phyloP scores from a whole-genome alignment of 345 rosid species.

The Physaria fendleri region DNA sequence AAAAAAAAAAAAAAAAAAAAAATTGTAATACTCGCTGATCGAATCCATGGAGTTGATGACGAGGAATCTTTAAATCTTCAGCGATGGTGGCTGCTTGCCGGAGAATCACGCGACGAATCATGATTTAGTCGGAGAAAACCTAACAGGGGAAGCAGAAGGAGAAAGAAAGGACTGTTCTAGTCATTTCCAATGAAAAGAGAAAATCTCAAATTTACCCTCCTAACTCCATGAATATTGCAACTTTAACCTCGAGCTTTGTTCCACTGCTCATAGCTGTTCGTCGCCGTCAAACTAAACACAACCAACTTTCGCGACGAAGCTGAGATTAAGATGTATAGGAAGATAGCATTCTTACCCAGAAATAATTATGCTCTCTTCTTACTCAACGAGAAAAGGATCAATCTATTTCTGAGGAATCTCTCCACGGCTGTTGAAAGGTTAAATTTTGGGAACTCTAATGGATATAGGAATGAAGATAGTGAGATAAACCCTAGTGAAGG shows the following conservation, averaged over 20 bases:
- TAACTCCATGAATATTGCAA: no score
- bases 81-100: not conserved
- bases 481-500: slow-evolving; percentile 22
- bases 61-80: not conserved
- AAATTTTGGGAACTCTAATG: slow-evolving; percentile 29
- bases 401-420: slow-evolving; percentile 23
- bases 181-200: no score
- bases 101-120: slow-evolving; percentile 19
- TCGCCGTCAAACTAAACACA: slow-evolving; percentile 8
- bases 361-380: slow-evolving; percentile 25
- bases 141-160: no score
- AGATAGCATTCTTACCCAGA: slow-evolving; percentile 28
- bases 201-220: no score
- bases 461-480: no score
- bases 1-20: no score
- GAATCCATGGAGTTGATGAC: not conserved
- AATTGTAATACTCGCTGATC: slow-evolving; percentile 8
- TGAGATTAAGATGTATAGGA: slow-evolving; percentile 36
- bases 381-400: slow-evolving; percentile 26
- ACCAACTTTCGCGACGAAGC: not conserved
- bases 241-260: not conserved
- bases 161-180: no score
- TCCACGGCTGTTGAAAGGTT: slow-evolving; percentile 48
- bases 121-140: slow-evolving; percentile 6
- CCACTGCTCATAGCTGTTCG: no score